Base-by-base conservation (phyloP, 768 basidiomycete species). In the Leucosporidium yakuticum region DNA sequence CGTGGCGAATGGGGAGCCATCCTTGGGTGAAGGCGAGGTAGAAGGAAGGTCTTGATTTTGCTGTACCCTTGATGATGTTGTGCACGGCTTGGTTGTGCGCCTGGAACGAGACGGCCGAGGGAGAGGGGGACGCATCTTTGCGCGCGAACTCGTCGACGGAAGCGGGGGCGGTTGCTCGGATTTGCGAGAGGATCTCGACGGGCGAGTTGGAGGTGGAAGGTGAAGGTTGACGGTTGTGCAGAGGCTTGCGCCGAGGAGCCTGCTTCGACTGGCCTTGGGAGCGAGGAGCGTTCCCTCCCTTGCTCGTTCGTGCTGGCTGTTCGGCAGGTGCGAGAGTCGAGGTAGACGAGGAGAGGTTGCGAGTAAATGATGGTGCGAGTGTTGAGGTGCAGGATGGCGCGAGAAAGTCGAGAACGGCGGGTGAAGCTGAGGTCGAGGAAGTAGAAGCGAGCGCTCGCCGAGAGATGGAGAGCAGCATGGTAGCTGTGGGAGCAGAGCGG, bases 111-210 rank as follows among this genome's bases (percentile, higher is more conserved):
- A 44, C n/a, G 12, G 64, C 44, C 4, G 68, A 21, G 23, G 60
- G 8, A 20, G 50, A 8, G 2, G 39, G 39, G 39, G 39, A 44
- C 39, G 39, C 39, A 44, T 44, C 39, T 44, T 44, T 44, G 39
- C 39, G 6, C 39, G 39, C 39, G 39, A 44, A 15, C 8, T 44
- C 39, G 39, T 44, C 8, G 4, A 44, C 15, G 7, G 64, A 14
- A 4, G 56, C 5, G 48, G 55, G 9, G 0, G 57, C n/a, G 49
- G 44, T 49, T 48, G 53, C 53, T n/a, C 69, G 65, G 39, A 70
- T 67, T 23, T 60, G 54, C 5, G 65, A 67, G 31, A 70, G 60
- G 23, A 70, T 59, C 47, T 64, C 65, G 62, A 67, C 54, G 20
- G 69, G 62, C 29, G 65, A 67, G 4, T 65, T 62, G n/a, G 23